Evolutionary conservation across 2,329 filamentous ascomycete genomes (phyloP).

Genomic region (Clarireedia homoeocarpa): DNA sequence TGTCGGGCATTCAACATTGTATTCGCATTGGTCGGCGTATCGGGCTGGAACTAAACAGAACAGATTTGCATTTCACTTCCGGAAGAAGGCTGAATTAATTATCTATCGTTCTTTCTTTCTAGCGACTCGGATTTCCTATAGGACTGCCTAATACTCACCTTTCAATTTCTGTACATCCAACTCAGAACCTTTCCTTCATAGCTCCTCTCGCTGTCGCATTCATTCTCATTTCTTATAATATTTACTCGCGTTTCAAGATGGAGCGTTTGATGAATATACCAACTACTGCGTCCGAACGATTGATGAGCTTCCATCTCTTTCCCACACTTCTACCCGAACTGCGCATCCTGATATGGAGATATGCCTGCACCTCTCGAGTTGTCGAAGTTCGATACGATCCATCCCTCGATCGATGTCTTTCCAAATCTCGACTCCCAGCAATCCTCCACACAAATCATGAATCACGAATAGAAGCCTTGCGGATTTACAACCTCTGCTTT

Average conservation of each 20-base stretch:
- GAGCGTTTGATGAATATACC: background rate
- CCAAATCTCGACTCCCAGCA: constrained; percentile 33
- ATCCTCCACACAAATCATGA: constrained; percentile 37
- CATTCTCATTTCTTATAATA: background rate
- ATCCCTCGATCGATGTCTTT: constrained; percentile 26
- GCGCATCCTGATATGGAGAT: constrained; percentile 24
- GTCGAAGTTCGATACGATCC: constrained; percentile 30
- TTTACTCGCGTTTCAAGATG: background rate
- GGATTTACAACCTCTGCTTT: constrained; percentile 31
- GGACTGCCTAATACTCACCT: background rate
- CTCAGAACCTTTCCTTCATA: background rate
- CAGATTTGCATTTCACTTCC: no score
- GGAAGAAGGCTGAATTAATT: background rate
- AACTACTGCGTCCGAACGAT: background rate
- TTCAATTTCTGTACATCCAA: background rate
- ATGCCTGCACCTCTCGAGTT: constrained; percentile 20
- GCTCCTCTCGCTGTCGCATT: no score
- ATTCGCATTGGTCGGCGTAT: no score
- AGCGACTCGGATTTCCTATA: background rate
- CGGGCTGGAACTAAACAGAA: no score
- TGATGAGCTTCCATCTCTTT: constrained; percentile 21
- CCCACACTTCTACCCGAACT: constrained; percentile 24
- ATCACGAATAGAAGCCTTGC: constrained; percentile 35
- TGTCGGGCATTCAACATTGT: background rate
- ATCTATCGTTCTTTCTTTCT: background rate